Base-by-base conservation (phyloP, 257 asterid species). In the Catharanthus roseus region DNA sequence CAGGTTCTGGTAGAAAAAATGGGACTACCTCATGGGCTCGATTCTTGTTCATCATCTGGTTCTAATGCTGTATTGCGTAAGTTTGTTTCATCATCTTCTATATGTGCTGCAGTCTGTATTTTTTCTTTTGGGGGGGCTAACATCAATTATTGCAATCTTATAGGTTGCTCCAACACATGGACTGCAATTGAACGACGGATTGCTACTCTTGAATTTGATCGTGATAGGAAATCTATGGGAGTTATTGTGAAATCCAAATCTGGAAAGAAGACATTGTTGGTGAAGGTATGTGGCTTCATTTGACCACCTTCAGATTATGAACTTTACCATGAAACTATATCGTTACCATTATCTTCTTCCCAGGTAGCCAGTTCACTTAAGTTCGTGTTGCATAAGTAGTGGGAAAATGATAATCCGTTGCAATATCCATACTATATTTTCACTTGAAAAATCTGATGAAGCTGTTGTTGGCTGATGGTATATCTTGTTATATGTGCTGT, bases 211-310 rank as follows among this genome's bases (percentile, higher is more conserved):
- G 99, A 95, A 81, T 95, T 95, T 79, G 99, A 95, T 45, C 96
- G 96, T 65, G 97, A 91, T 81, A 90, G 99, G 75, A 91, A 95
- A 85, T 95, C 99, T 68, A 95, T 95, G 99, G 97, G 99, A 51
- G 97, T 91, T 69, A 86, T 95, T 76, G 96, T 83, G 75, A 76
- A 81, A 64, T 88, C 98, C 41, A 75, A 77, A 77, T 78, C 83
- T 64, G 97, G 96, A 39, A 83, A 71, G 70, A 91, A 74, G 75
- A 70, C 89, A 47, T 76, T 95, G 75, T 85, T 95, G 81, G 97
- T 95, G 65, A 95, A 95, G 98, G 99, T 95, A 45, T 38, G 65
- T 69, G 26, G 63, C 67, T 47, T 50, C 58, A 60, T 28, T 45
- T 23, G 24, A 60, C 18, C 18, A 24, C 19, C 26, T 19, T 26